Conservation (phyloP, 345 rosid genomes). For the Eucalyptus coolabah region DNA sequence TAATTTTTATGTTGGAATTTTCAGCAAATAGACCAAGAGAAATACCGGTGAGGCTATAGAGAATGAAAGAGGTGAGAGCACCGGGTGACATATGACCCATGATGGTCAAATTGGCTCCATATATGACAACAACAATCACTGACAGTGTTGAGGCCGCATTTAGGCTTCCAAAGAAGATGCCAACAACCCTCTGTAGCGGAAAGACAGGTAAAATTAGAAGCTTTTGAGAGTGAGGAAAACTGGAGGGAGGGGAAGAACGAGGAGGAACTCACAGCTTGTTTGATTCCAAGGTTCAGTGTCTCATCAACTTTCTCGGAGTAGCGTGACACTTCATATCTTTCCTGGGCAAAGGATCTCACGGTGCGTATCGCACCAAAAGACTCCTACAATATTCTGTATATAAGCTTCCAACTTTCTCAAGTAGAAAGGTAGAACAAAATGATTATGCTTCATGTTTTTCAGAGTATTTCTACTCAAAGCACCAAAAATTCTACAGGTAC, state of each 20-base stretch:
- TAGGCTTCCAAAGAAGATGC: constrained; percentile 74
- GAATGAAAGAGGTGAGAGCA: constrained; percentile 90
- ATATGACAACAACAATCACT: constrained; percentile 68
- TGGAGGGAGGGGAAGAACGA: background rate
- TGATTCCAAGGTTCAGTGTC: constrained; percentile 74
- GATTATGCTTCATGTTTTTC: background rate
- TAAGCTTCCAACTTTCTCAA: background rate
- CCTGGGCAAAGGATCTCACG: constrained; percentile 92
- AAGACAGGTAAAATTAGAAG: background rate
- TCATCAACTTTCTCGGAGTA: constrained; percentile 84
- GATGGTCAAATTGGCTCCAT: constrained; percentile 87
- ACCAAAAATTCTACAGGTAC: background rate
- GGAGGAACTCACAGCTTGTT: constrained; percentile 65
- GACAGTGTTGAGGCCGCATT: constrained; percentile 86
- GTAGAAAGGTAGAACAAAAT: background rate
- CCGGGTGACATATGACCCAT: constrained; percentile 76
- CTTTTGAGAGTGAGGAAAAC: background rate
- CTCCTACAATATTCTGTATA: constrained; percentile 40
- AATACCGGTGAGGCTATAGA: constrained; percentile 91
- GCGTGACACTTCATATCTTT: constrained; percentile 44
- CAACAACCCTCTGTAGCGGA: constrained; percentile 32
- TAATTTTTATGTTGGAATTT: background rate
- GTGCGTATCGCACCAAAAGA: constrained; percentile 94
- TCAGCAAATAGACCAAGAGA: background rate
- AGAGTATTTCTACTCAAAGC: background rate